Evolutionary conservation across 2,329 filamentous ascomycete genomes (phyloP), one percentile per base, ranked within the genome.

Genomic region (Chaetomium strumarium): DNA sequence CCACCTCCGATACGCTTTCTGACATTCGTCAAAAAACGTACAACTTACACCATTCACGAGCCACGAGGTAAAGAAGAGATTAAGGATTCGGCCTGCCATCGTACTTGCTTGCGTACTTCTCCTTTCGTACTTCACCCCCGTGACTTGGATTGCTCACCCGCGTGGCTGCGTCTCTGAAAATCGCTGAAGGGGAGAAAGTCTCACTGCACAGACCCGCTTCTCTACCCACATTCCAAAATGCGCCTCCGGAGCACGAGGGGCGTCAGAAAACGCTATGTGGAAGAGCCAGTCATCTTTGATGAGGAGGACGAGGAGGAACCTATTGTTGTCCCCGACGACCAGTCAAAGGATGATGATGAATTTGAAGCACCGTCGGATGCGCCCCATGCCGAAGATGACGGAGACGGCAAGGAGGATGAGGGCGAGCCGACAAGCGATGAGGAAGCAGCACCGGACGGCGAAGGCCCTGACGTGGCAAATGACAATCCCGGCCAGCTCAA

Each of bases 231-330:
- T 33, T 31, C 44, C 36, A 49, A 55, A 29, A 59, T 58, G 55
- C 55, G 51, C 11, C 57, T 49, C 11, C 53, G 57, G 24, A 55
- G 20, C 24, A 57, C 58, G 2, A 41, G 60, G 8, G 58, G 56
- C 33, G 46, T 57, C 36, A 52, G 49, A 13, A 63, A 62, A 39
- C 50, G 53, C 33, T 63, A 63, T 37, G 49, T 51, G 24, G 58
- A 61, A 30, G 57, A 56, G 10, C 58, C 53, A 14, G 20, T 55
- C 19, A 20, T 52, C 10, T 50, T 55, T 19, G 56, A 58, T 17
- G 59, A 58, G 16, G 59, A 58, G 24, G 58, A 60, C 13, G 60
- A 62, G 12, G 60, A 61, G 17, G 60, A 61, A 16, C 52, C 55
- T 9, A 50, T 60, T 12, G 12, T 45, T 2, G 34, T 54, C 6